Conservation (phyloP, 208 protist genomes). For the Crithidia sp. region DNA sequence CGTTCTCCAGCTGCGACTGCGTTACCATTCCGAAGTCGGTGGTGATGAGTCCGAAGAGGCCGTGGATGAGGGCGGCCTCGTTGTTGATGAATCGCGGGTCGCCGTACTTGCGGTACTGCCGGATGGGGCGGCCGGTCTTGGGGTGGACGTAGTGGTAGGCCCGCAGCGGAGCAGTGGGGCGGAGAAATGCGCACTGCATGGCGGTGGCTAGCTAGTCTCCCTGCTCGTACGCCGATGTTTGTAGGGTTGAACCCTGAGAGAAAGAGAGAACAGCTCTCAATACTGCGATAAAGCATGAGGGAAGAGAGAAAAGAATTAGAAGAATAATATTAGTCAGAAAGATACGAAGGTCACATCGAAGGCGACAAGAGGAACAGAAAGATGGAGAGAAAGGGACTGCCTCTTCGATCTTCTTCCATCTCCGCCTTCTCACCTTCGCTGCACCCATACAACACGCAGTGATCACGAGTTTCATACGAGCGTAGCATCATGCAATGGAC, state of each 20-base stretch:
- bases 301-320: no score
- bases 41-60: constrained; percentile 86
- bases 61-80: constrained; percentile 83
- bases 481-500: no score
- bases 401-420: no score
- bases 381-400: no score
- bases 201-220: neutral
- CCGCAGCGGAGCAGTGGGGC: constrained; percentile 36
- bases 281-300: no score
- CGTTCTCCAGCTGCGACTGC: constrained; percentile 89
- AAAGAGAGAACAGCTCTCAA: neutral
- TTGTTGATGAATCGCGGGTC: constrained; percentile 93
- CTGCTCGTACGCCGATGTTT: neutral
- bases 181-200: constrained; percentile 41
- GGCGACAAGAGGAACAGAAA: no score
- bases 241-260: no score
- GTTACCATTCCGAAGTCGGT: constrained; percentile 92
- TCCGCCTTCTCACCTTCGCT: no score
- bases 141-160: constrained; percentile 93
- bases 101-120: constrained; percentile 84
- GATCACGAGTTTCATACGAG: no score
- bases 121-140: constrained; percentile 82
- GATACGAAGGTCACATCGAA: no score
- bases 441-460: no score
- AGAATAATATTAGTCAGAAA: no score